These are phyloP conservation scores for Melampsora abietis-canadensis DNA, from an alignment of 1,284 basidiomycete genomes.

Conservation along the genomic window DNA sequence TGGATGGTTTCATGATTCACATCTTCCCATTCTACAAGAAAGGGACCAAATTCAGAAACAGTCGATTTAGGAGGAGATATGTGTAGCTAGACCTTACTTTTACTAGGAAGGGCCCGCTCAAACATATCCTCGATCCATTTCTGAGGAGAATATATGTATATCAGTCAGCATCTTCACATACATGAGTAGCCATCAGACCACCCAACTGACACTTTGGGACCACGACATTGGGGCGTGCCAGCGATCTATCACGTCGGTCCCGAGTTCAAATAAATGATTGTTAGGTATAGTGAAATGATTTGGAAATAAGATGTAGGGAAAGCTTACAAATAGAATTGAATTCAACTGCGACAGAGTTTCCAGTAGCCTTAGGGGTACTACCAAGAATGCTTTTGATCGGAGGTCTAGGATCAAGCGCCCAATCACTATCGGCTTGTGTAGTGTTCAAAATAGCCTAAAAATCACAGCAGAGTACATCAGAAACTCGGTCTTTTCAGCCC, in stretches of 20 bases:
- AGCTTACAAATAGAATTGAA: constrained; percentile 39
- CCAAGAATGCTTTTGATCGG: constrained; percentile 32
- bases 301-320: not conserved
- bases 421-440: constrained; percentile 39
- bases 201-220: constrained; percentile 19
- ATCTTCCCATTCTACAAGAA: constrained; percentile 29
- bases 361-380: constrained; percentile 28
- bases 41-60: not conserved
- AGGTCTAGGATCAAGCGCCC: constrained; percentile 34
- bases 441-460: constrained; percentile 38
- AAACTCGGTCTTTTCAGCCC: no score
- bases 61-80: not conserved
- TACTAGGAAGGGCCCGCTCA: not conserved
- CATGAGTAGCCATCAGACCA: not conserved
- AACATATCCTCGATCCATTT: constrained; percentile 16
- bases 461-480: not conserved
- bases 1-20: constrained; percentile 14
- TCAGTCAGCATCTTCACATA: not conserved
- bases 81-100: not conserved
- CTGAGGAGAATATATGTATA: not conserved
- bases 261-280: not conserved
- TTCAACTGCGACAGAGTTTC: constrained; percentile 37
- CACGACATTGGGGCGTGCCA: constrained; percentile 37
- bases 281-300: not conserved
- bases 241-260: constrained; percentile 17